A percentile compares a stretch with the other conserved stretches of the same genome.
These are phyloP conservation scores for Toxoplasma gondii DNA, from an alignment of 169 alveolate species.

Conservation along the genomic window DNA sequence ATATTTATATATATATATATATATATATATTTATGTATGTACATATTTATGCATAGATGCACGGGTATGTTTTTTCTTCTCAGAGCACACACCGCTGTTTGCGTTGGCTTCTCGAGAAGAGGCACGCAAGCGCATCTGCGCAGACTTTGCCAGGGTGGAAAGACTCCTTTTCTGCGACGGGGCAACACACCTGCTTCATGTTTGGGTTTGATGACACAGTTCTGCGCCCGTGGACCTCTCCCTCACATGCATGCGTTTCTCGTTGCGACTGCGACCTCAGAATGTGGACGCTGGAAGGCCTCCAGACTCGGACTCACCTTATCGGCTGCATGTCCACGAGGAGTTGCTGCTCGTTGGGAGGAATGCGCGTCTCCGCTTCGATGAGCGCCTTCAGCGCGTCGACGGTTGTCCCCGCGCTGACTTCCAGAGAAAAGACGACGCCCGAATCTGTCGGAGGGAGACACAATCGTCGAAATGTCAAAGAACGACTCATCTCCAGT, in stretches of 20 bases:
- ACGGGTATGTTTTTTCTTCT: background rate
- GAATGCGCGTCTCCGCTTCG: slow-evolving; percentile 14
- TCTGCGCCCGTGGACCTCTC: too few species aligned
- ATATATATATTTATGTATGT: background rate
- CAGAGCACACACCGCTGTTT: too few species aligned
- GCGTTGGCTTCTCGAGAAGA: too few species aligned
- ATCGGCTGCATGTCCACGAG: slow-evolving; percentile 14
- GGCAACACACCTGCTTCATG: too few species aligned
- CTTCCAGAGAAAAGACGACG: slow-evolving; percentile 19
- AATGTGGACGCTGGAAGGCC: too few species aligned
- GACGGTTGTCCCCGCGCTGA: background rate
- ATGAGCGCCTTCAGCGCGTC: background rate
- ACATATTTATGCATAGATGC: background rate
- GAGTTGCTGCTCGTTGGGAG: background rate
- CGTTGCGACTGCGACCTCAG: too few species aligned
- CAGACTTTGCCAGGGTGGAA: too few species aligned
- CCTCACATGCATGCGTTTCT: too few species aligned
- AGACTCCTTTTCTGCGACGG: too few species aligned
- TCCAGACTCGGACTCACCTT: background rate
- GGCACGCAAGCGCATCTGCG: too few species aligned
- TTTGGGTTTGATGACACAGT: too few species aligned
- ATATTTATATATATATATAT: background rate
- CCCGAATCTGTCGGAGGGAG: background rate
- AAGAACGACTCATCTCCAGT: background rate
- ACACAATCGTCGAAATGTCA: background rate